These are phyloP conservation scores for Paraurostyla sp. DNA, from an alignment of 73 alveolate species.

Conservation along the genomic window DNA sequence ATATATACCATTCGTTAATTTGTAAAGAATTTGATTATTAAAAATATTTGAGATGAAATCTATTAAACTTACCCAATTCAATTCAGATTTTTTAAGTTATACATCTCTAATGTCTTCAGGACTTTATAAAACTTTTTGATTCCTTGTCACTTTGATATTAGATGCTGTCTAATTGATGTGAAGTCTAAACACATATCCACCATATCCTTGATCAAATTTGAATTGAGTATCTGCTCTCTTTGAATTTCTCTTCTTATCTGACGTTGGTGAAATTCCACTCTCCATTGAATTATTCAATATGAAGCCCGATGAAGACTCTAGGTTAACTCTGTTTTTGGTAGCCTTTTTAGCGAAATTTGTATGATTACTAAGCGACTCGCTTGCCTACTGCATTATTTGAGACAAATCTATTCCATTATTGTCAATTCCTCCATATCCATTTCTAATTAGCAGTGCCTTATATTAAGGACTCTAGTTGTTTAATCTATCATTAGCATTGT, in stretches of 20 bases:
- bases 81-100: neutral
- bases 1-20: too few relatives aligned
- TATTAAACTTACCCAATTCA: conserved; percentile 45
- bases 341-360: neutral
- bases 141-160: neutral
- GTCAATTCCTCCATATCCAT: too few relatives aligned
- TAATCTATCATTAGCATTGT: neutral
- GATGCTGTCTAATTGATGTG: conserved; percentile 36
- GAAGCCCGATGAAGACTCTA: neutral
- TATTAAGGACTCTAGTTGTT: neutral
- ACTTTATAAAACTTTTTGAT: conserved; percentile 6
- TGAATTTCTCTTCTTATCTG: neutral
- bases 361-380: neutral
- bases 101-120: conserved; percentile 7
- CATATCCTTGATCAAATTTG: neutral
- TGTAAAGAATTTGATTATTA: too few relatives aligned
- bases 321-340: neutral
- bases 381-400: neutral
- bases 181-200: neutral
- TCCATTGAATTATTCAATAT: too few relatives aligned
- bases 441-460: conserved; percentile 3
- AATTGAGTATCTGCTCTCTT: neutral
- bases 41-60: too few relatives aligned
- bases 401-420: neutral
- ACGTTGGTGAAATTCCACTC: too few relatives aligned